These are phyloP conservation scores for Acanthamoeba sp. DNA, from an alignment of 208 protist genomes.

Conservation along the genomic window DNA sequence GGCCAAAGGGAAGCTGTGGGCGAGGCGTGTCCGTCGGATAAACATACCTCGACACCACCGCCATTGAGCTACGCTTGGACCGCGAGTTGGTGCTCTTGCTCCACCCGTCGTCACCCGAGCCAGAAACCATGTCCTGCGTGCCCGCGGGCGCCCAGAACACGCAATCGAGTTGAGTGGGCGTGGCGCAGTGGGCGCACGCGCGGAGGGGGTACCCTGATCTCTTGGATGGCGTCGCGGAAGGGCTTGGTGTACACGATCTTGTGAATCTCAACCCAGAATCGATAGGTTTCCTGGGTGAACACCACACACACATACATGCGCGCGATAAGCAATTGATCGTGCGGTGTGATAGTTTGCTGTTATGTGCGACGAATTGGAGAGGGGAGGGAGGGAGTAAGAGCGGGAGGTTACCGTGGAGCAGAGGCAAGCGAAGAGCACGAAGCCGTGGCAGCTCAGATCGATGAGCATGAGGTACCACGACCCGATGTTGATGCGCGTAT, in stretches of 20 bases:
- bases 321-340: not conserved
- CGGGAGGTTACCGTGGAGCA: not conserved
- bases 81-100: not conserved
- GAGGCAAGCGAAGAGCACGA: constrained; percentile 15
- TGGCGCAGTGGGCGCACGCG: not conserved
- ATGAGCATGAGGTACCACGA: constrained; percentile 56
- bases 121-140: not conserved
- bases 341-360: not conserved
- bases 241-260: constrained; percentile 28
- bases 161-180: no score
- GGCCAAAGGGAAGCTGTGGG: no score
- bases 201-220: not conserved
- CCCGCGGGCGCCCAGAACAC: no score
- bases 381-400: no score
- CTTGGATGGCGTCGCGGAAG: not conserved
- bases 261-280: not conserved
- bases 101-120: not conserved
- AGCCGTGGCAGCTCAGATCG: constrained; percentile 40
- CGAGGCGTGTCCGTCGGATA: no score
- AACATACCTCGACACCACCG: not conserved
- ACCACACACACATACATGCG: no score
- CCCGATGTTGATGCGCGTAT: not conserved
- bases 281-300: not conserved
- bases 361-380: no score
- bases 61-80: not conserved